Conservation (phyloP, 1,139 yeast genomes). For the Blastobotrys malaysiensis region DNA sequence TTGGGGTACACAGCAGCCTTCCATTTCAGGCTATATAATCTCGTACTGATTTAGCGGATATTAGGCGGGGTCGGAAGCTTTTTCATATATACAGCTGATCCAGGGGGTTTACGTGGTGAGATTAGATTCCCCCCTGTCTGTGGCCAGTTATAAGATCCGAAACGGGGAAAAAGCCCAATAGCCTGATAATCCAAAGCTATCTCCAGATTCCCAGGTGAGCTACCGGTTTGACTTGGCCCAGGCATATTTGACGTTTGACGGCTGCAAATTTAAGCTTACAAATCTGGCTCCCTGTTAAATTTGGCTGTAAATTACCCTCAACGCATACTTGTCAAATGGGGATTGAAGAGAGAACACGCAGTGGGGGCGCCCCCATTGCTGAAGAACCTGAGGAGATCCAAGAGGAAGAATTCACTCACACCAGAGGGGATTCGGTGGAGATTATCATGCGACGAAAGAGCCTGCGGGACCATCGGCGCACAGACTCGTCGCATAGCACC, state of each 20-base stretch:
- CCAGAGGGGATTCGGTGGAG: neutral
- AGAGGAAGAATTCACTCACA: neutral
- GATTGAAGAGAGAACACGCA: neutral
- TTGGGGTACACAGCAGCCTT: neutral
- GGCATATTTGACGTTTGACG: too few relatives aligned
- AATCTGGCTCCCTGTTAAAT: too few relatives aligned
- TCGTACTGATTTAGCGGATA: neutral
- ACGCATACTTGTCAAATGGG: too few relatives aligned
- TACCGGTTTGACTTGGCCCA: too few relatives aligned
- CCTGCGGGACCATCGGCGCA: neutral
- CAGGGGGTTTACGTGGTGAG: neutral
- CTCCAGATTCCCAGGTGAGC: too few relatives aligned
- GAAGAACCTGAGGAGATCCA: neutral
- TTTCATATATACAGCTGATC: neutral
- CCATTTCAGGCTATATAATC: neutral
- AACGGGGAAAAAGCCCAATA: neutral
- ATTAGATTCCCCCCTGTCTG: neutral
- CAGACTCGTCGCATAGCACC: neutral
- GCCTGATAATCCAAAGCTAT: too few relatives aligned
- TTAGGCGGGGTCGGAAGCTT: neutral
- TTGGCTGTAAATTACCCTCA: too few relatives aligned
- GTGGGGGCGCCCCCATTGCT: neutral
- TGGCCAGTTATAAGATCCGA: neutral
- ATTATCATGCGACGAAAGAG: neutral
- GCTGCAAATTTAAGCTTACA: too few relatives aligned